Evolutionary conservation across 441 rosid genomes (phyloP), one percentile per base, ranked within the genome.

Genomic region (Arabidopsis hybrid): DNA sequence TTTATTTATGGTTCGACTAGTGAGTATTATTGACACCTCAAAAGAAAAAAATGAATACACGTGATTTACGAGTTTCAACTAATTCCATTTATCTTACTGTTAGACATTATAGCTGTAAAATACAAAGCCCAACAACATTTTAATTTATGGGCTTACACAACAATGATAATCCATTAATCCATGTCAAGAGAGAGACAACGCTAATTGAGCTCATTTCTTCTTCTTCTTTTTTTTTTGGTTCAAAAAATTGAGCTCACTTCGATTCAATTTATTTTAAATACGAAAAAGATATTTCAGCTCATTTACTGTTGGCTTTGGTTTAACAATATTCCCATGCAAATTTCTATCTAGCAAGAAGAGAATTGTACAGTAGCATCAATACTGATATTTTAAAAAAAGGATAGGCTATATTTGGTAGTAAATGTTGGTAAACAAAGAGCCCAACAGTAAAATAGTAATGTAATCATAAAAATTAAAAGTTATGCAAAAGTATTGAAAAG

Each of bases 11-110:
- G 65, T 74, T 67, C 35, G 61, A 26, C 29, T 26, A 3, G 29
- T 26, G 29, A 26, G 29, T 26, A 26, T 26, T 26, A 3, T 26
- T 26, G 79, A 68, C 79, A 36, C 51, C 64, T 53, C 50, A 60
- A 55, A 42, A 26, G 35, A 5, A 67, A 5, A 67, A 39, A 43
- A 62, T 69, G 16, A 61, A 69, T 55, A 38, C 79, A 55, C 65
- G 79, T 45, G 79, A 52, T 43, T 16, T 49, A 35, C 60, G 12
- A 60, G 21, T 67, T 53, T 67, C 73, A 60, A 38, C 57, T 67
- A 51, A 52, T 75, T 26, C n/a, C 57, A 52, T 68, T 60, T 52
- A 74, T 31, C 16, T 64, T 58, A 59, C 46, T 16, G 31, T 29
- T 31, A 45, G 17, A 53, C 34, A 36, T 65, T 38, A 29, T 21